These are phyloP conservation scores for Knoxdaviesia proteae DNA, from an alignment of 2,329 filamentous ascomycete species.

Conservation along the genomic window DNA sequence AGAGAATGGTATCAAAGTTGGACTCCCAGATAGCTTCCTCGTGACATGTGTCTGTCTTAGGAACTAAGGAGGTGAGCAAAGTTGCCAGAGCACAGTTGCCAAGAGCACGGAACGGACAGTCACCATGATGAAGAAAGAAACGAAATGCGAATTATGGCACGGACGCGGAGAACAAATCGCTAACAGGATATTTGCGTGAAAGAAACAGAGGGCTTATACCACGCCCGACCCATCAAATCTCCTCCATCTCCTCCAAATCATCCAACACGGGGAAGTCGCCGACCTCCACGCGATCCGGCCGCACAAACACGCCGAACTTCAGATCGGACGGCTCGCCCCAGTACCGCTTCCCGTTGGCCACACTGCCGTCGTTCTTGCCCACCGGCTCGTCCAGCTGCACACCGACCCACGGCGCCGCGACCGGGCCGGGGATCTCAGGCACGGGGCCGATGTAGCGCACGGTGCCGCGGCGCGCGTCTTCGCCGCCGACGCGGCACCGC, in stretches of 20 bases:
- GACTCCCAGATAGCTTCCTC: too few relatives aligned
- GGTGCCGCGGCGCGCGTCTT: constrained; percentile 48
- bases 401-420: constrained; percentile 46
- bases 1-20: too few relatives aligned
- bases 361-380: constrained; percentile 64
- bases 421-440: constrained; percentile 46
- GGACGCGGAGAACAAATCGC: too few relatives aligned
- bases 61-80: too few relatives aligned
- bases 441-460: constrained; percentile 56
- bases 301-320: constrained; percentile 61
- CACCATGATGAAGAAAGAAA: too few relatives aligned
- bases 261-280: constrained; percentile 53
- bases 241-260: constrained; percentile 59
- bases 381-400: constrained; percentile 59
- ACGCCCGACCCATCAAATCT: constrained; percentile 25
- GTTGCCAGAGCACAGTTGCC: too few relatives aligned
- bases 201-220: too few relatives aligned
- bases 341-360: constrained; percentile 42
- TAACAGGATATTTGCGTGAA: too few relatives aligned
- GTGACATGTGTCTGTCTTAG: too few relatives aligned
- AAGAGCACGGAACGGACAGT: too few relatives aligned
- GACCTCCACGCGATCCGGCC: constrained; percentile 56
- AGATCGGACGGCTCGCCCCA: constrained; percentile 42
- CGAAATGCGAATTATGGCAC: too few relatives aligned
- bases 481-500: constrained; percentile 43